phyloP scores from a whole-genome alignment of 805 yeast species.

The Wickerhamiella brachini region DNA sequence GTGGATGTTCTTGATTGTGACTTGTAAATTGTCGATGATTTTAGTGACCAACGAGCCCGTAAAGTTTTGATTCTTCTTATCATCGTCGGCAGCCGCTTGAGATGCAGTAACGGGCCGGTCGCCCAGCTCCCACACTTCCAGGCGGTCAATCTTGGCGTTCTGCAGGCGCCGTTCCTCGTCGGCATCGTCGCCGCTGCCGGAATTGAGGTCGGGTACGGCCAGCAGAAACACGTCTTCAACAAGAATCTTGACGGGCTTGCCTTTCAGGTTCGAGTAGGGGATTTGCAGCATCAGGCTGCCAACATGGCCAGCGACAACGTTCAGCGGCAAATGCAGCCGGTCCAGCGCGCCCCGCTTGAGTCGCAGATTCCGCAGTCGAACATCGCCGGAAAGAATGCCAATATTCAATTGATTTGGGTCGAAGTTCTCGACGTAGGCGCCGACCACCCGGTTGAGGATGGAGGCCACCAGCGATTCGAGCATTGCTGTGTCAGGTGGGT shows the following conservation, averaged over 20 bases:
- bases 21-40: conserved; percentile 82
- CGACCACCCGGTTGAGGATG: conserved; percentile 29
- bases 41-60: conserved; percentile 79
- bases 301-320: conserved; percentile 76
- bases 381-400: conserved; percentile 98
- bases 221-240: conserved; percentile 79
- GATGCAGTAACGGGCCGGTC: conserved; percentile 23
- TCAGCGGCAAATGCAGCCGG: conserved; percentile 69
- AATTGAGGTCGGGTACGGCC: conserved; percentile 57
- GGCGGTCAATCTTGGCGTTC: conserved; percentile 47
- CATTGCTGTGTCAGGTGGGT: conserved; percentile 17
- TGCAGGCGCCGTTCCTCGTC: conserved; percentile 51
- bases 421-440: conserved; percentile 71
- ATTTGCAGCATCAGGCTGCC: conserved; percentile 84
- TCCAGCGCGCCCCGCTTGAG: conserved; percentile 84
- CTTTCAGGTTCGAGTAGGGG: conserved; percentile 92
- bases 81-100: conserved; percentile 20
- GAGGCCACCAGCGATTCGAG: conserved; percentile 33
- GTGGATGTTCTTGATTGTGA: conserved; percentile 84
- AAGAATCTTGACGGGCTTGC: conserved; percentile 77
- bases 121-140: conserved; percentile 46
- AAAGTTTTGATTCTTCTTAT: conserved; percentile 30
- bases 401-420: conserved; percentile 91
- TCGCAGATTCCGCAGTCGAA: conserved; percentile 60
- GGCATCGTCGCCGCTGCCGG: conserved; percentile 36